Percentiles rank a stretch among this genome's conserved stretches.
Conservation (phyloP, 148 eudicot species). For the Vaccinium vitisidaea region DNA sequence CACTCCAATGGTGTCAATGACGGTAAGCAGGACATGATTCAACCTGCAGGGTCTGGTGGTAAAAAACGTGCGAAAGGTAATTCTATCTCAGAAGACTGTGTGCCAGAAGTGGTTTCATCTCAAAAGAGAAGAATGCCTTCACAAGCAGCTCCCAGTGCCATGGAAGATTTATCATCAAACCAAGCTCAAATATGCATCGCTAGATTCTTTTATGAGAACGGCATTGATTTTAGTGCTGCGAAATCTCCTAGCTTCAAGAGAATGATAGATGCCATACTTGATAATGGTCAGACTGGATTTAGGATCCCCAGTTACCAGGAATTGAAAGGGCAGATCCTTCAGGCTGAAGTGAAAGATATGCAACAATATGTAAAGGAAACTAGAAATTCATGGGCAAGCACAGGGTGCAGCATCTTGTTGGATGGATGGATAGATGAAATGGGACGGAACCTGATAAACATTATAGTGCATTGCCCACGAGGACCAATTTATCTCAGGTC, state of each 20-base stretch:
- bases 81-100: background rate
- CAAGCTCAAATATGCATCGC: conserved; percentile 38
- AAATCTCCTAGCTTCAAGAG: conserved; percentile 41
- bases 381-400: conserved; percentile 48
- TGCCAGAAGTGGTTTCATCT: background rate
- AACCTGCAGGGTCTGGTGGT: conserved; percentile 7
- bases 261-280: conserved; percentile 34
- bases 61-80: conserved; percentile 14
- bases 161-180: conserved; percentile 22
- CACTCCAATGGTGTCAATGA: conserved; percentile 16
- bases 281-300: conserved; percentile 14
- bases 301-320: conserved; percentile 46
- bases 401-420: conserved; percentile 71
- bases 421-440: conserved; percentile 69
- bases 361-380: conserved; percentile 35
- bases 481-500: conserved; percentile 66
- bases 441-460: conserved; percentile 48
- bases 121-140: conserved; percentile 8
- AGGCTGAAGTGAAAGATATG: conserved; percentile 50
- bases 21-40: background rate
- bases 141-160: conserved; percentile 12
- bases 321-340: conserved; percentile 54
- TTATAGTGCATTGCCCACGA: conserved; percentile 57
- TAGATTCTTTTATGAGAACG: conserved; percentile 62
- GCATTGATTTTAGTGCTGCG: conserved; percentile 37